Conservation (phyloP, 2,329 filamentous ascomycete genomes). For the Mollisia scopiformis region DNA sequence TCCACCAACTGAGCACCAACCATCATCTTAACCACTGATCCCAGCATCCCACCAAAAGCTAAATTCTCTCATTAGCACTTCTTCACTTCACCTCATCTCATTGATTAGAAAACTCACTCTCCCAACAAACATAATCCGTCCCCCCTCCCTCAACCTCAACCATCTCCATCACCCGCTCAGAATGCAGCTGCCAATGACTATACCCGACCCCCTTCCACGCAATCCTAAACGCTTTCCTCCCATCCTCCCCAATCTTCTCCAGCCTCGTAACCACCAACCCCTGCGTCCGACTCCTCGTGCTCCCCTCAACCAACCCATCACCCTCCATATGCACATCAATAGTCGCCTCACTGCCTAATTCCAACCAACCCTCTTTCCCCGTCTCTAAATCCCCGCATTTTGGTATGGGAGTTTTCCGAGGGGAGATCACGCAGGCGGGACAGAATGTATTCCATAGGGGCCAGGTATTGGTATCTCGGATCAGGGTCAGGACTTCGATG, state of each 20-base stretch:
- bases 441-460: constrained; percentile 55
- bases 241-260: constrained; percentile 14
- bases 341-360: constrained; percentile 12
- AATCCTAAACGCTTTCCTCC: constrained; percentile 42
- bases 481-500: constrained; percentile 17
- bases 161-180: constrained; percentile 49
- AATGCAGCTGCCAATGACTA: constrained; percentile 38
- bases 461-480: constrained; percentile 30
- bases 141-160: constrained; percentile 42
- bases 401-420: constrained; percentile 42
- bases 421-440: constrained; percentile 58
- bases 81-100: no score
- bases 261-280: constrained; percentile 20
- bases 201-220: constrained; percentile 42
- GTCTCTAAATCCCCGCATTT: constrained; percentile 15
- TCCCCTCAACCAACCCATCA: constrained; percentile 18
- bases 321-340: constrained; percentile 30
- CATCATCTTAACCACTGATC: constrained; percentile 37
- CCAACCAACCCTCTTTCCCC: constrained; percentile 21
- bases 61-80: background rate
- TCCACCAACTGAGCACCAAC: constrained; percentile 38
- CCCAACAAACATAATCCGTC: constrained; percentile 46
- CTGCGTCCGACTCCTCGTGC: constrained; percentile 19
- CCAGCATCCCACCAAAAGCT: constrained; percentile 45
- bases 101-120: constrained; percentile 39